A percentile compares a stretch with the other conserved stretches of the same genome.
Evolutionary conservation across 352 stramenopile species (phyloP).

Genomic region (Phytophthora capsici): DNA sequence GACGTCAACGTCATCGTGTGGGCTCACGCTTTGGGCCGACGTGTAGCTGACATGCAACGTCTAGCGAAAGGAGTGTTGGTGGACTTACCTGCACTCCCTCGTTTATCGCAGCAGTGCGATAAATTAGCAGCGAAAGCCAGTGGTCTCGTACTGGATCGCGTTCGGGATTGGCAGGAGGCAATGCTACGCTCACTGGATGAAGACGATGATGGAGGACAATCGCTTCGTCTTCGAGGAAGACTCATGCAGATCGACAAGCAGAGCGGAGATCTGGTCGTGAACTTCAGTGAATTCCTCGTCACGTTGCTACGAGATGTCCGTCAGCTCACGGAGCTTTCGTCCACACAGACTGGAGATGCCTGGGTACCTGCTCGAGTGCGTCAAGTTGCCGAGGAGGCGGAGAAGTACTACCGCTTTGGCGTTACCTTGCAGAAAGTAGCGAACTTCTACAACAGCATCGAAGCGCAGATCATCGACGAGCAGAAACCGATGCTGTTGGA

Average conservation of each 20-base stretch:
- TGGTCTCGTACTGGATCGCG: slow-evolving; percentile 76
- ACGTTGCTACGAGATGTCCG: slow-evolving; percentile 92
- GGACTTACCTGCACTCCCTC: slow-evolving; percentile 70
- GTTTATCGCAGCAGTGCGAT: slow-evolving; percentile 62
- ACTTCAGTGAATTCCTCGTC: slow-evolving; percentile 94
- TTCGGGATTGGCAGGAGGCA: slow-evolving; percentile 89
- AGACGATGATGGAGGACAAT: slow-evolving; percentile 68
- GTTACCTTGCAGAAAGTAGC: slow-evolving; percentile 96
- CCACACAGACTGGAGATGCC: slow-evolving; percentile 40
- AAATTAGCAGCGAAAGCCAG: slow-evolving; percentile 59
- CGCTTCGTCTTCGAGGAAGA: slow-evolving; percentile 76
- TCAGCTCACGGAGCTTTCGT: slow-evolving; percentile 91
- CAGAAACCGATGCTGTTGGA: slow-evolving; percentile 96
- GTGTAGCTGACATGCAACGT: slow-evolving; percentile 61
- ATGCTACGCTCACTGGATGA: slow-evolving; percentile 71
- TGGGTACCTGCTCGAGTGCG: slow-evolving; percentile 77
- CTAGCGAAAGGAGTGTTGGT: slow-evolving; percentile 62
- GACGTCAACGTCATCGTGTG: slow-evolving; percentile 89
- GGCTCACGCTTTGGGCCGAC: slow-evolving; percentile 72
- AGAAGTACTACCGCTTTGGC: slow-evolving; percentile 95
- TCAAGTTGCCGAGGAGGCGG: slow-evolving; percentile 83
- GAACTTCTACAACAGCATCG: slow-evolving; percentile 98
- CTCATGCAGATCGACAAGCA: slow-evolving; percentile 93
- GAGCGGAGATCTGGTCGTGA: slow-evolving; percentile 89
- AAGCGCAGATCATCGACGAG: slow-evolving; percentile 93